phyloP scores from a whole-genome alignment of 2,329 filamentous ascomycete species.

The Colletotrichum higginsianum region DNA sequence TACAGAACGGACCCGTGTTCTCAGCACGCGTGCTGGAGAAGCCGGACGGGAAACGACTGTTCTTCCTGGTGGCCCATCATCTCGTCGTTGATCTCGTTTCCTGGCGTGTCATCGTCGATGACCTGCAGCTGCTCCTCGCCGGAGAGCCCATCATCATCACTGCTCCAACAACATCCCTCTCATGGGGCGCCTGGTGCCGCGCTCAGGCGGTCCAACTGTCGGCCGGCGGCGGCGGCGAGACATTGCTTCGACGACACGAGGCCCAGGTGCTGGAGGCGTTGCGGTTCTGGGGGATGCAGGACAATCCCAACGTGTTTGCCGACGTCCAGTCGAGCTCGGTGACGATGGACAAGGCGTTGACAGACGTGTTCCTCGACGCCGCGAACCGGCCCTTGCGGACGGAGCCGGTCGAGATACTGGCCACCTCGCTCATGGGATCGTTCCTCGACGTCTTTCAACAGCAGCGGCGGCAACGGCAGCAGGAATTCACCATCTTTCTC shows the following conservation, averaged over 20 bases:
- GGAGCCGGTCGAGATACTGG: background rate
- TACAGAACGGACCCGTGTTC: background rate
- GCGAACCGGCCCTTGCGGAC: background rate
- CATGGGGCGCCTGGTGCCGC: background rate
- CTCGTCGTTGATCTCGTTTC: conserved; percentile 62
- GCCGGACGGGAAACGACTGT: background rate
- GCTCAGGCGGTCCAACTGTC: background rate
- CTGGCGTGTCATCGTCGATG: conserved; percentile 55
- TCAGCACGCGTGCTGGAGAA: background rate
- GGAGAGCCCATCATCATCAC: background rate
- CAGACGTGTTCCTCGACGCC: background rate
- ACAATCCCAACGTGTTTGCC: background rate
- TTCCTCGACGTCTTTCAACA: background rate
- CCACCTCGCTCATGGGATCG: background rate
- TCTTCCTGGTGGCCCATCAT: conserved; percentile 42
- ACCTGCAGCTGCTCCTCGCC: conserved; percentile 23
- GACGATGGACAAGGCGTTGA: background rate
- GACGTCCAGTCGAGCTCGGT: background rate
- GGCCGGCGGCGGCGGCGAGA: background rate
- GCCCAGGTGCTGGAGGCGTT: background rate
- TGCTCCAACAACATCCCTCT: background rate
- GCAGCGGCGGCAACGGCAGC: background rate
- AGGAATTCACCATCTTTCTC: conserved; percentile 46
- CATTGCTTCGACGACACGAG: too few species aligned
- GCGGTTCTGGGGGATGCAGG: background rate